Evolutionary conservation across 805 yeast species (phyloP).

Genomic region (Metschnikowia dekortorum): DNA sequence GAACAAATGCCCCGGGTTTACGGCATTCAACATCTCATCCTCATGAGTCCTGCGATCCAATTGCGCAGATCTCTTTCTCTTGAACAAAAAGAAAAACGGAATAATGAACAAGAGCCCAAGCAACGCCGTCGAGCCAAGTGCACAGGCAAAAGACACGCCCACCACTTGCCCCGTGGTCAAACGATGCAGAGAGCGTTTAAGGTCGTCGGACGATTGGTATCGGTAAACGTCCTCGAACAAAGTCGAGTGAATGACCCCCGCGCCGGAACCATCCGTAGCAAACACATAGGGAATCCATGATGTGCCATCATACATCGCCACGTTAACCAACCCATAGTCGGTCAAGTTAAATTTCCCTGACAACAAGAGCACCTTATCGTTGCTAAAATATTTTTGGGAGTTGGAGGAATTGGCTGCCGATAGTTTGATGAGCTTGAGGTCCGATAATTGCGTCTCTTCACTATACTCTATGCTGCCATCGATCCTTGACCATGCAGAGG

Average conservation of each 20-base stretch:
- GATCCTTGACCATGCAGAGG: constrained; percentile 44
- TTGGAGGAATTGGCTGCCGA: constrained; percentile 24
- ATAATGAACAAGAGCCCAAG: constrained; percentile 39
- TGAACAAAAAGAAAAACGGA: constrained; percentile 35
- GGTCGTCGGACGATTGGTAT: constrained; percentile 34
- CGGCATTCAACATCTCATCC: constrained; percentile 41
- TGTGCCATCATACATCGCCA: constrained; percentile 63
- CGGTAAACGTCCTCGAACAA: constrained; percentile 32
- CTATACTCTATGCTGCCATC: constrained; percentile 28
- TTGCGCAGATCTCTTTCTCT: constrained; percentile 20
- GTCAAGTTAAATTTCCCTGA: constrained; percentile 52
- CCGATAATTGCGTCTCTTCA: constrained; percentile 37
- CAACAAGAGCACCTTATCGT: constrained; percentile 47
- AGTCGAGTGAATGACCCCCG: constrained; percentile 30
- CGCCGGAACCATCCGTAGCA: constrained; percentile 22
- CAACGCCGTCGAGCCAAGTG: constrained; percentile 39
- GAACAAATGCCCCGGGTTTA: constrained; percentile 40
- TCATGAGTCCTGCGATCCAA: constrained; percentile 37
- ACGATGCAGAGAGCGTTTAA: constrained; percentile 14
- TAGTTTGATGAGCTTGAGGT: constrained; percentile 41
- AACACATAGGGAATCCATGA: constrained; percentile 64
- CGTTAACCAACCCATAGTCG: constrained; percentile 52
- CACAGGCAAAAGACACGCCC: constrained; percentile 44
- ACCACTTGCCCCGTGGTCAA: constrained; percentile 40
- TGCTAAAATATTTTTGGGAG: constrained; percentile 36